These are phyloP conservation scores for Pseudopyricularia javanii DNA, from an alignment of 2,329 filamentous ascomycete genomes.

Conservation along the genomic window DNA sequence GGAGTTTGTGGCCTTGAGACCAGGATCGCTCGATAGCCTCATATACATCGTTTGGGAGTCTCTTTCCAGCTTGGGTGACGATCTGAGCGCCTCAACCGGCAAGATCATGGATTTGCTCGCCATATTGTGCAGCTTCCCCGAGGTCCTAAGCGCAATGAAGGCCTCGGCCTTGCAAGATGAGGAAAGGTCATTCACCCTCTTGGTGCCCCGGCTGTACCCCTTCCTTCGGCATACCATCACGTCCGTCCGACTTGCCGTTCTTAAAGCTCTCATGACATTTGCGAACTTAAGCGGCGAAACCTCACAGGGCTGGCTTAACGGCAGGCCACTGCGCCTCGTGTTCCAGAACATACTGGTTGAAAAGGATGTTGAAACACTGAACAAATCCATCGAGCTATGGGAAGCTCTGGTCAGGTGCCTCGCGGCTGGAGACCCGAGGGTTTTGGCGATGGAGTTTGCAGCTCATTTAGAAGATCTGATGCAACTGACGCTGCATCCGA, in stretches of 20 bases:
- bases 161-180: conserved; percentile 70
- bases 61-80: conserved; percentile 89
- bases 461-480: conserved; percentile 71
- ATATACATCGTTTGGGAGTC: conserved; percentile 98
- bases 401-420: conserved; percentile 60
- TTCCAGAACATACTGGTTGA: conserved; percentile 96
- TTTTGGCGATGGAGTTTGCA: conserved; percentile 62
- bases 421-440: conserved; percentile 41
- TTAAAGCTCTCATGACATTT: conserved; percentile 88
- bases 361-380: conserved; percentile 71
- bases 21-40: conserved; percentile 63
- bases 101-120: conserved; percentile 97
- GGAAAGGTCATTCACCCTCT: conserved; percentile 78
- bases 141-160: conserved; percentile 92
- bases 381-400: conserved; percentile 81
- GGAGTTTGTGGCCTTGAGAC: conserved; percentile 81
- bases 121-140: conserved; percentile 85
- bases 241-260: conserved; percentile 81
- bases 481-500: conserved; percentile 74
- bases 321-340: conserved; percentile 73
- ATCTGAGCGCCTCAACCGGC: conserved; percentile 91
- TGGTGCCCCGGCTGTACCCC: conserved; percentile 88
- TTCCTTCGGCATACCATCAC: conserved; percentile 97
- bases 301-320: conserved; percentile 87
- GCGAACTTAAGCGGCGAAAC: conserved; percentile 67